phyloP scores from a whole-genome alignment of 352 stramenopile species.

The Globisporangium iwayamae region DNA sequence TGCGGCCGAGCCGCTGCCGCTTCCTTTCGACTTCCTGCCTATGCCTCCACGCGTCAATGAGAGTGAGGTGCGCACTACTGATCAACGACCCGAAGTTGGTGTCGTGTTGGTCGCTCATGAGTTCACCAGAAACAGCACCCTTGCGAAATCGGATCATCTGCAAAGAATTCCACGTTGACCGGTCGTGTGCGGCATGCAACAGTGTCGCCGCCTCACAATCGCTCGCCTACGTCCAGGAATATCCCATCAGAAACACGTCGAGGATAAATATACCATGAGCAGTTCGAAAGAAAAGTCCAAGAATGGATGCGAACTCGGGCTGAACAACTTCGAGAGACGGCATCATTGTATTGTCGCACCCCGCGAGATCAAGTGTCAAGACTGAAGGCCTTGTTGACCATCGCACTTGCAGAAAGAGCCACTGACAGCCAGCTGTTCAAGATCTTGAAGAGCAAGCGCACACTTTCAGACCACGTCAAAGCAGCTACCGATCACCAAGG shows the following conservation, averaged over 20 bases:
- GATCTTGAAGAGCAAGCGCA: no score
- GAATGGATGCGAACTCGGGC: not conserved
- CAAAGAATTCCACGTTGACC: not conserved
- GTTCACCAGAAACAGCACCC: not conserved
- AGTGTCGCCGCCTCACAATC: not conserved
- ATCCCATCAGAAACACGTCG: not conserved
- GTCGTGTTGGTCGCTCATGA: not conserved
- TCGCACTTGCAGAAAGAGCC: no score
- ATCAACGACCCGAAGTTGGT: not conserved
- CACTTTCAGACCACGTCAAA: no score
- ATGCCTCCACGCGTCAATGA: constrained; percentile 1
- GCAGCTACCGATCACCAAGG: no score
- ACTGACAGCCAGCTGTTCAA: no score
- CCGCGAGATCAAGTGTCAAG: not conserved
- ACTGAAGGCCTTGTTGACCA: not conserved
- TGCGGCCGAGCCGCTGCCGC: constrained; percentile 2
- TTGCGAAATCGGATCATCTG: not conserved
- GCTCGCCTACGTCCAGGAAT: not conserved
- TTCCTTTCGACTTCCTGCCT: not conserved
- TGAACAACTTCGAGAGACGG: no score
- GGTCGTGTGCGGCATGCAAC: not conserved
- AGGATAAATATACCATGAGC: not conserved
- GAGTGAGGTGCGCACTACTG: not conserved
- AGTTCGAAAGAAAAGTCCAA: not conserved
- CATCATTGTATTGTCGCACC: not conserved